Percentiles rank a stretch among this genome's conserved stretches.
These are phyloP conservation scores for Colletotrichum musae DNA, from an alignment of 2,329 filamentous ascomycete species.

Conservation along the genomic window DNA sequence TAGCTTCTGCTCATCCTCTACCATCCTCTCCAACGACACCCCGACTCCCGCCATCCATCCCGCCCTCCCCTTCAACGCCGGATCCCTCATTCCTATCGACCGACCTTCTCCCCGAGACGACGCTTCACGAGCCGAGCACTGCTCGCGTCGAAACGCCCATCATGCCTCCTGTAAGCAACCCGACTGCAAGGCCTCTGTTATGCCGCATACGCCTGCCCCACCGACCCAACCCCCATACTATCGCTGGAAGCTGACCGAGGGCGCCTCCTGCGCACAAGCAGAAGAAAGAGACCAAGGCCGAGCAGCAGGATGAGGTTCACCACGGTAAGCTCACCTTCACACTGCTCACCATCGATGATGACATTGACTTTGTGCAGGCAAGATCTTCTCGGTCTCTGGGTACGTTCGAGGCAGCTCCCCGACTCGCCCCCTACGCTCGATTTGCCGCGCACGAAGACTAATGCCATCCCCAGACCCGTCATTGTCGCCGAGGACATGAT, in stretches of 20 bases:
- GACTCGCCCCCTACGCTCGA: constrained; percentile 26
- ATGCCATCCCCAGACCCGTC: constrained; percentile 76
- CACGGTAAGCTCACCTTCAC: constrained; percentile 51
- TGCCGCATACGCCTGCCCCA: constrained; percentile 37
- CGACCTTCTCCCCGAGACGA: constrained; percentile 31
- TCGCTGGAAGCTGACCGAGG: constrained; percentile 35
- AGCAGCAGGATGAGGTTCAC: constrained; percentile 55
- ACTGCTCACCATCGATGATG: neutral
- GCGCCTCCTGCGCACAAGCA: constrained; percentile 39
- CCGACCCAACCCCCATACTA: constrained; percentile 20
- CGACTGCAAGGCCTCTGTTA: constrained; percentile 33
- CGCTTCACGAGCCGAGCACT: constrained; percentile 38
- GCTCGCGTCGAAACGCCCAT: constrained; percentile 54
- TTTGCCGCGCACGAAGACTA: constrained; percentile 38
- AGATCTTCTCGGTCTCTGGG: constrained; percentile 76
- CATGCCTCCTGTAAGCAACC: constrained; percentile 70
- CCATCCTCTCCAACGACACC: constrained; percentile 58
- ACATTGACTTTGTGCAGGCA: constrained; percentile 58
- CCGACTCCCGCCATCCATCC: constrained; percentile 50
- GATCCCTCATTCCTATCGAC: constrained; percentile 50
- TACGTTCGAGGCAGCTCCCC: constrained; percentile 55
- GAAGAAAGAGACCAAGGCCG: constrained; percentile 52
- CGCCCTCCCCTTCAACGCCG: constrained; percentile 47
- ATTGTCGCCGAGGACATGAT: constrained; percentile 98
- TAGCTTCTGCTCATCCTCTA: constrained; percentile 57